A percentile compares a stretch with the other conserved stretches of the same genome.
These are phyloP conservation scores for Dillenia turbinata DNA, from an alignment of 164 flowering plant species.

Conservation along the genomic window DNA sequence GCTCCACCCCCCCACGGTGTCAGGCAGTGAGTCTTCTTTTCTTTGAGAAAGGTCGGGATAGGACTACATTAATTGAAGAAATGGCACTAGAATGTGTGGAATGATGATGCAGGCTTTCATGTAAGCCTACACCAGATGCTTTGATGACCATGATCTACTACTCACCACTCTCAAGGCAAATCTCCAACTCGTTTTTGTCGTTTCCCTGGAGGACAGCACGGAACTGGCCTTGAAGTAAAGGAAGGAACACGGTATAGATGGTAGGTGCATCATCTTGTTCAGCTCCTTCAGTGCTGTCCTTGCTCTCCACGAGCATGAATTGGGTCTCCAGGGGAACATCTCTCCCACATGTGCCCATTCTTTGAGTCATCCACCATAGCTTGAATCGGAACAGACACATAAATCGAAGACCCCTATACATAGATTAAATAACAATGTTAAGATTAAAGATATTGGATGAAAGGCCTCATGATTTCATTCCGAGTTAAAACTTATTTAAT, in stretches of 20 bases:
- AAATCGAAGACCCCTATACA: constrained; percentile 70
- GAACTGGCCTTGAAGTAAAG: constrained; percentile 87
- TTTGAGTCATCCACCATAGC: constrained; percentile 99
- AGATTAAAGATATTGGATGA: too few species aligned
- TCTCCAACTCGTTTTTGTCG: constrained; percentile 74
- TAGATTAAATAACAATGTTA: too few species aligned
- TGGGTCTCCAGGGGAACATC: constrained; percentile 95
- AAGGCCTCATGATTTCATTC: too few species aligned
- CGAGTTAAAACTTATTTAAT: too few species aligned
- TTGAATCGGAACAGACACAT: constrained; percentile 93
- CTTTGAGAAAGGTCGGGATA: constrained; percentile 2
- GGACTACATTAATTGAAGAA: constrained; percentile 11
- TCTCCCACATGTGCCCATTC: constrained; percentile 86
- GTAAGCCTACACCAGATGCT: constrained; percentile 12
- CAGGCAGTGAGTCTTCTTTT: constrained; percentile 8
- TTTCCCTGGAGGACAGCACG: constrained; percentile 95
- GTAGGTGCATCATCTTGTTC: constrained; percentile 42
- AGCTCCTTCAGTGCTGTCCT: constrained; percentile 34
- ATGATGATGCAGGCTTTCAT: too few species aligned
- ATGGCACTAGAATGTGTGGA: background rate
- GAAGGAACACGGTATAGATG: constrained; percentile 82
- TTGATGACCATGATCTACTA: constrained; percentile 23
- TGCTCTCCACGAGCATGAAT: constrained; percentile 90
- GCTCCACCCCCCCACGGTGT: constrained; percentile 24
- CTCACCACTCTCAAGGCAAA: constrained; percentile 98